Conservation (phyloP, 2,329 filamentous ascomycete genomes). For the Volutella citrinella region DNA sequence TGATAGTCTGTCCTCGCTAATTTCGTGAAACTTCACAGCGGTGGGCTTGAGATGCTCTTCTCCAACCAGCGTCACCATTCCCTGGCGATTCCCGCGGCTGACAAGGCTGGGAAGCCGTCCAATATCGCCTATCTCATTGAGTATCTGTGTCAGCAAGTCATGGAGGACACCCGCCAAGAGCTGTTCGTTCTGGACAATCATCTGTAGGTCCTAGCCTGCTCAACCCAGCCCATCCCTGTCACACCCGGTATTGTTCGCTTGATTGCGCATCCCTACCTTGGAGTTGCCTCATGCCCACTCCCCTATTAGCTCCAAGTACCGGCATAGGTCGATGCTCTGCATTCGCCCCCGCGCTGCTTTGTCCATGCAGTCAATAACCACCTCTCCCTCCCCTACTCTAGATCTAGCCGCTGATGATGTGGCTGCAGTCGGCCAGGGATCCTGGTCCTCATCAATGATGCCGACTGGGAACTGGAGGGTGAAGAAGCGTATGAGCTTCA, state of each 20-base stretch:
- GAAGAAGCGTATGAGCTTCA: conserved; percentile 88
- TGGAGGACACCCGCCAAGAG: conserved; percentile 83
- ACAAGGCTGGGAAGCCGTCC: conserved; percentile 56
- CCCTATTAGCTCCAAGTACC: conserved; percentile 15
- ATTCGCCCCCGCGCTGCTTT: conserved; percentile 5
- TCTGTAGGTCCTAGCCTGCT: conserved; percentile 62
- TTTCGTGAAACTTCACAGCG: conserved; percentile 48
- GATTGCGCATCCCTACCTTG: neutral
- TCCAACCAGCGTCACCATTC: conserved; percentile 73
- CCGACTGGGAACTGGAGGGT: conserved; percentile 96
- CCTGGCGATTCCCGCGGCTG: conserved; percentile 63
- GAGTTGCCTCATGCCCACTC: conserved; percentile 16
- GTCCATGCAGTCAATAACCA: conserved; percentile 3
- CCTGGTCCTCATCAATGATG: conserved; percentile 93
- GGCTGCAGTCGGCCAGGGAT: conserved; percentile 81
- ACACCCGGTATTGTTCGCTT: neutral
- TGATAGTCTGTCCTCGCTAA: conserved; percentile 14
- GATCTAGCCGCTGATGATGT: conserved; percentile 22
- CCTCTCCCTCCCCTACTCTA: conserved; percentile 4
- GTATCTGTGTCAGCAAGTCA: conserved; percentile 75
- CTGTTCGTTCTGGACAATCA: conserved; percentile 84
- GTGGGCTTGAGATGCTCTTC: conserved; percentile 93
- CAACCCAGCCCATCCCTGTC: conserved; percentile 2
- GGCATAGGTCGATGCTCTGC: conserved; percentile 6
- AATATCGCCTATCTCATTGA: conserved; percentile 75